phyloP scores from a whole-genome alignment of 441 rosid species.

The Aquilaria agallochum region DNA sequence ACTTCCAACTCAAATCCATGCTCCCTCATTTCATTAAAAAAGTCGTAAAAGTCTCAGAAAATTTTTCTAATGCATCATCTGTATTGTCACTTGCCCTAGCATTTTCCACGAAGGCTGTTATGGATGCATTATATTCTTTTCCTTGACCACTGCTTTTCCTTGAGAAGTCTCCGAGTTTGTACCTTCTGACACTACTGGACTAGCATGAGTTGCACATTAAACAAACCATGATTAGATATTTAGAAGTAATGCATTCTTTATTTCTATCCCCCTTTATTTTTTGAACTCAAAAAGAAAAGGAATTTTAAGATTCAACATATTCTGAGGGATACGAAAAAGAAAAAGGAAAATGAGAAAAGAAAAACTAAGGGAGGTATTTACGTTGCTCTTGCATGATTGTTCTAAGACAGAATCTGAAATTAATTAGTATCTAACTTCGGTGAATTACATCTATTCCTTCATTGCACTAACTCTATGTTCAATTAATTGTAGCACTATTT shows the following conservation, averaged over 20 bases:
- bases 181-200: constrained; percentile 5
- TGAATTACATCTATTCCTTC: neutral
- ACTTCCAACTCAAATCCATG: constrained; percentile 52
- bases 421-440: neutral
- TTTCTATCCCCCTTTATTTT: neutral
- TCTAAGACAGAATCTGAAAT: neutral
- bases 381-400: neutral
- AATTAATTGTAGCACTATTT: neutral
- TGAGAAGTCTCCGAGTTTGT: constrained; percentile 7
- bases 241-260: neutral
- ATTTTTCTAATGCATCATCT: constrained; percentile 38
- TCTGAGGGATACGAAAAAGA: neutral
- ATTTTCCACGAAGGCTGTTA: constrained; percentile 39
- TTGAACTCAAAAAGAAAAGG: neutral
- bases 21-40: constrained; percentile 52
- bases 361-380: too few species aligned
- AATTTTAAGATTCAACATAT: neutral
- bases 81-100: constrained; percentile 48
- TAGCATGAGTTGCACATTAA: constrained; percentile 18
- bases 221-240: neutral
- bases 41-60: constrained; percentile 36
- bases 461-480: neutral
- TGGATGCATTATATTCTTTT: constrained; percentile 56
- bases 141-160: constrained; percentile 20
- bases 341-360: neutral